These are phyloP conservation scores for Prunus dulcis DNA, from an alignment of 306 rosid species.

Conservation along the genomic window DNA sequence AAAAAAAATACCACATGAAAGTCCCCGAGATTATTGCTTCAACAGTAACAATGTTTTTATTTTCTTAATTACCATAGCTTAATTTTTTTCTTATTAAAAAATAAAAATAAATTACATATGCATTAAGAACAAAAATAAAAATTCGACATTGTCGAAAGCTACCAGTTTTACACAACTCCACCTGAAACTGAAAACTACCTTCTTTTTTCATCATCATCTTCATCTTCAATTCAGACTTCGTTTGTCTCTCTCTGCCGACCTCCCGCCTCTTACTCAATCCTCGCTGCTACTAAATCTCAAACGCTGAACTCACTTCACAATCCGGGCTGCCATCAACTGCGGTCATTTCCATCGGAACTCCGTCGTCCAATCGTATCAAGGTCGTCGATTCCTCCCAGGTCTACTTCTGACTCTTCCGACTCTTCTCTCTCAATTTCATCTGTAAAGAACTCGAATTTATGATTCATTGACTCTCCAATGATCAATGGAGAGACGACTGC, in stretches of 20 bases:
- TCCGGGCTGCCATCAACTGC: background rate
- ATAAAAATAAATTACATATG: no score
- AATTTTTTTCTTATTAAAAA: no score
- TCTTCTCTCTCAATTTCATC: background rate
- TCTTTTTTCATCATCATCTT: background rate
- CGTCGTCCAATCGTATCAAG: background rate
- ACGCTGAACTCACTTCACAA: conserved; percentile 8
- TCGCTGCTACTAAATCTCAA: background rate
- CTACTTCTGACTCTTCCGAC: background rate
- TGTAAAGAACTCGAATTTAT: background rate
- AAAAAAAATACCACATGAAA: no score
- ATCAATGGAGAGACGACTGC: conserved; percentile 43
- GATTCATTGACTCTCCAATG: conserved; percentile 26
- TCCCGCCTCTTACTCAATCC: background rate
- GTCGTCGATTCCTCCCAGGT: conserved; percentile 30
- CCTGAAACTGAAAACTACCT: background rate
- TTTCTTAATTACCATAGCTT: no score
- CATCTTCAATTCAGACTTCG: background rate
- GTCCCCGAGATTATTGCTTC: no score
- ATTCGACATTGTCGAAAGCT: no score
- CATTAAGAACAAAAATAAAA: no score
- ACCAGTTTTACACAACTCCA: no score
- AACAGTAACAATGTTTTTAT: no score
- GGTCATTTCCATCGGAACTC: conserved; percentile 6
- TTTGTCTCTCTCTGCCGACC: background rate